Conservation (phyloP, 306 rosid species). For the Herpetospermum pedunculosum region DNA sequence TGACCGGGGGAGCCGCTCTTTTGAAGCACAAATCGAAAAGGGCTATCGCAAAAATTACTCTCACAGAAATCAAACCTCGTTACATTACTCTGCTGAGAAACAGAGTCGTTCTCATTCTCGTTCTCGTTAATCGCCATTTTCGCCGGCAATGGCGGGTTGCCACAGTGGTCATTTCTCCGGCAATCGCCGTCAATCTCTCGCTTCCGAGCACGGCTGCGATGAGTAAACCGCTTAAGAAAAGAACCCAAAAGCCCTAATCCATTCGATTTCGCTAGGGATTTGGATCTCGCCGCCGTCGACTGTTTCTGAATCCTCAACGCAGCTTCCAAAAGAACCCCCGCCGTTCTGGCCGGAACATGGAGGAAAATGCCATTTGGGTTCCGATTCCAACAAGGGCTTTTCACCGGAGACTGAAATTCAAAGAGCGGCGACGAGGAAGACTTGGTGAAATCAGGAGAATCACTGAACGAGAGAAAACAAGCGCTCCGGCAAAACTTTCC, state of each 20-base stretch:
- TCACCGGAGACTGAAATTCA: constrained; percentile 34
- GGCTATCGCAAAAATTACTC: constrained; percentile 36
- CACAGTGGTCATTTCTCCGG: background rate
- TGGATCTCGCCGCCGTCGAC: constrained; percentile 24
- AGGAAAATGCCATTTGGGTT: constrained; percentile 45
- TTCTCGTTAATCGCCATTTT: background rate
- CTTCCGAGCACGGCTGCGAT: constrained; percentile 18
- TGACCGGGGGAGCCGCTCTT: constrained; percentile 27
- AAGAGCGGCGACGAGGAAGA: constrained; percentile 55
- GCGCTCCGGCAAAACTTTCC: constrained; percentile 36
- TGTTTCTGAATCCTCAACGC: constrained; percentile 69
- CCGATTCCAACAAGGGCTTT: constrained; percentile 26
- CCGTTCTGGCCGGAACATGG: constrained; percentile 60
- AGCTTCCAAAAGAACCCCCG: constrained; percentile 72
- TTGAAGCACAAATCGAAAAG: constrained; percentile 58
- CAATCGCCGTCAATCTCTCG: constrained; percentile 15
- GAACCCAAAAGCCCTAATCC: constrained; percentile 59
- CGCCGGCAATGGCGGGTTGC: background rate
- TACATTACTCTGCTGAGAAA: background rate
- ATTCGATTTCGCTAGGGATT: constrained; percentile 16
- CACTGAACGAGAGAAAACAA: constrained; percentile 38
- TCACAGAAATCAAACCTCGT: constrained; percentile 13
- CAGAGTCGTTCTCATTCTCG: background rate
- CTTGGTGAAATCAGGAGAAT: constrained; percentile 43
- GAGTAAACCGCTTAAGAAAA: constrained; percentile 40